Evolutionary conservation across 805 yeast genomes (phyloP).

Genomic region (Pichia cephalocereana): DNA sequence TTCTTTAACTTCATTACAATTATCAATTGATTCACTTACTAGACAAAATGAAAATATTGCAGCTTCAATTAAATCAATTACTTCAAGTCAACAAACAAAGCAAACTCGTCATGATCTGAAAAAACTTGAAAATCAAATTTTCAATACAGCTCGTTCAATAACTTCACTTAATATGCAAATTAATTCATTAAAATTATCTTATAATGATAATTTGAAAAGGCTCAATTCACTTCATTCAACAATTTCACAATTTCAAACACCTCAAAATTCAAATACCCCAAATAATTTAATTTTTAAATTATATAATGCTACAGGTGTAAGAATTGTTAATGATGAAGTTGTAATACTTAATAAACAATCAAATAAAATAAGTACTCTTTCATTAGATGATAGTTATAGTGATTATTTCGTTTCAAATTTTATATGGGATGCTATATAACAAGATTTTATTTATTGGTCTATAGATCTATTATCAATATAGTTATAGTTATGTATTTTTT

Average conservation of each 20-base stretch:
- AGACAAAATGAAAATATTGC: conserved; percentile 6
- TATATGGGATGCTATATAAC: conserved; percentile 60
- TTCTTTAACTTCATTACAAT: background rate
- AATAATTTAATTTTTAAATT: conserved; percentile 47
- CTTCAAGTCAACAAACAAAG: conserved; percentile 2
- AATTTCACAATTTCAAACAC: conserved; percentile 20
- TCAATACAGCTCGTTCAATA: conserved; percentile 42
- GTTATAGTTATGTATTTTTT: no score
- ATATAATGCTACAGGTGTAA: conserved; percentile 52
- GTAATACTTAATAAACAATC: conserved; percentile 41
- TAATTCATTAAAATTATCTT: conserved; percentile 30
- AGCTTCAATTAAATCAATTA: conserved; percentile 1
- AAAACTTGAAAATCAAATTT: conserved; percentile 35
- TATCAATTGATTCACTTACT: background rate
- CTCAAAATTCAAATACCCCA: conserved; percentile 11
- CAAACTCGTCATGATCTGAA: conserved; percentile 25
- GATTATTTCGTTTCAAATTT: conserved; percentile 65
- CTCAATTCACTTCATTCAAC: conserved; percentile 26
- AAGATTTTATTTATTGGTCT: background rate
- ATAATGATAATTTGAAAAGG: conserved; percentile 30
- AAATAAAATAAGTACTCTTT: conserved; percentile 26
- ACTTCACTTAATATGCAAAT: conserved; percentile 40
- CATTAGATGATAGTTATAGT: conserved; percentile 41
- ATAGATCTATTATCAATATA: background rate
- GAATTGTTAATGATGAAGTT: conserved; percentile 34